phyloP scores from a whole-genome alignment of 176 grass and related monocot genomes.

The Elymus sibiricus region DNA sequence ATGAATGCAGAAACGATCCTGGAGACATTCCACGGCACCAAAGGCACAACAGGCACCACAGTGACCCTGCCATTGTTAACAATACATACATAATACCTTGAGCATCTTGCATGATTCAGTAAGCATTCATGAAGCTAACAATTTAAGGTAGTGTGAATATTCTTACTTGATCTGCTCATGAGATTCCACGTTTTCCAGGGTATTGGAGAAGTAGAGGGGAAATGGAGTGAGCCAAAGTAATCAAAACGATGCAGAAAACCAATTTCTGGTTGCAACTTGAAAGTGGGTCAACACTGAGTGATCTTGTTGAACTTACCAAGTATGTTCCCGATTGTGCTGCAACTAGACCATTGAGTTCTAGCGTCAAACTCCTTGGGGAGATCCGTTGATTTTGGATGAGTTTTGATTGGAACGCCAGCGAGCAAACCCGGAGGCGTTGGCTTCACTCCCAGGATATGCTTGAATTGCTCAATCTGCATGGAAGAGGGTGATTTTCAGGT shows the following conservation, averaged over 20 bases:
- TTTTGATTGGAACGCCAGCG: conserved; percentile 37
- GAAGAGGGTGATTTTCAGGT: background rate
- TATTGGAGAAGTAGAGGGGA: background rate
- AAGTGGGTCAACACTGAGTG: background rate
- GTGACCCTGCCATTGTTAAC: conserved; percentile 58
- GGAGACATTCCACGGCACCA: conserved; percentile 80
- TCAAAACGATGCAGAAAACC: conserved; percentile 4
- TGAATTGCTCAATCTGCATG: conserved; percentile 72
- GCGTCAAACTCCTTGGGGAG: conserved; percentile 81
- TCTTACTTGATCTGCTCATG: conserved; percentile 79
- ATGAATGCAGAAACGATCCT: conserved; percentile 95
- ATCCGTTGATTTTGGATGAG: conserved; percentile 34
- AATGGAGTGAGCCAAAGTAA: background rate
- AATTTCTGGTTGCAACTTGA: background rate
- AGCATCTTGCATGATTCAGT: background rate
- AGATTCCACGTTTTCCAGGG: conserved; percentile 3
- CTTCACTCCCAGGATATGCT: conserved; percentile 85
- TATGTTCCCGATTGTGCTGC: conserved; percentile 77
- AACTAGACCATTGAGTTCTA: conserved; percentile 70
- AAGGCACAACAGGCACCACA: conserved; percentile 97
- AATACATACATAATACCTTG: conserved; percentile 12
- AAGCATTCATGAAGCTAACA: background rate
- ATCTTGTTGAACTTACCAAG: conserved; percentile 51
- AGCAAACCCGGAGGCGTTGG: conserved; percentile 39
- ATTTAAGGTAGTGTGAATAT: conserved; percentile 1